Conservation (phyloP, 2,329 filamentous ascomycete genomes). For the Colletotrichum abscissum region DNA sequence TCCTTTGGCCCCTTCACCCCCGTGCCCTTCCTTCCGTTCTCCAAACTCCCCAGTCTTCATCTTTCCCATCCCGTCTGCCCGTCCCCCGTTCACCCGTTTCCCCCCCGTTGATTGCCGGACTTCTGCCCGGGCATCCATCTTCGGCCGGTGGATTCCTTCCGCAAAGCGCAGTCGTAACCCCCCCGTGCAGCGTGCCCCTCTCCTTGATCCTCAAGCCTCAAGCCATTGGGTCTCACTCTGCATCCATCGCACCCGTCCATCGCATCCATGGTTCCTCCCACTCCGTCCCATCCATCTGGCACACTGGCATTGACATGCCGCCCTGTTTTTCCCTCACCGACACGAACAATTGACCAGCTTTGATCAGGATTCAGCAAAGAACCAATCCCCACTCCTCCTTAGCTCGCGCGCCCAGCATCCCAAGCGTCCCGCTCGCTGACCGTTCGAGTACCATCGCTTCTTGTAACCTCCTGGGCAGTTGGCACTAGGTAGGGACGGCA, state of each 20-base stretch:
- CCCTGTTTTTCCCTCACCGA: constrained; percentile 6
- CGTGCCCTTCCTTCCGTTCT: background rate
- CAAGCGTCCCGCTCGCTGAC: background rate
- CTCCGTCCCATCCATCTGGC: background rate
- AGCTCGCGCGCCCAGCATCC: background rate
- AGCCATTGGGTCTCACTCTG: background rate
- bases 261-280: background rate
- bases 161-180: background rate
- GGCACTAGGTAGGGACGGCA: background rate
- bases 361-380: background rate
- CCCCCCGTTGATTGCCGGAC: background rate
- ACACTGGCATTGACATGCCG: background rate
- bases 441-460: constrained; percentile 14
- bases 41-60: background rate
- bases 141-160: background rate
- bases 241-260: background rate
- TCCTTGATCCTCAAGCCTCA: background rate
- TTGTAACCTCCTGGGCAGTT: background rate
- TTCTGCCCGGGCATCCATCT: background rate
- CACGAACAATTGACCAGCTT: background rate
- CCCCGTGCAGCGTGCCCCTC: background rate
- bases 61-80: background rate
- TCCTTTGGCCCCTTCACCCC: background rate
- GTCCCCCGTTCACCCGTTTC: background rate
- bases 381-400: background rate